Conservation (phyloP, 495 filamentous ascomycete genomes). For the Aspergillus leporis region DNA sequence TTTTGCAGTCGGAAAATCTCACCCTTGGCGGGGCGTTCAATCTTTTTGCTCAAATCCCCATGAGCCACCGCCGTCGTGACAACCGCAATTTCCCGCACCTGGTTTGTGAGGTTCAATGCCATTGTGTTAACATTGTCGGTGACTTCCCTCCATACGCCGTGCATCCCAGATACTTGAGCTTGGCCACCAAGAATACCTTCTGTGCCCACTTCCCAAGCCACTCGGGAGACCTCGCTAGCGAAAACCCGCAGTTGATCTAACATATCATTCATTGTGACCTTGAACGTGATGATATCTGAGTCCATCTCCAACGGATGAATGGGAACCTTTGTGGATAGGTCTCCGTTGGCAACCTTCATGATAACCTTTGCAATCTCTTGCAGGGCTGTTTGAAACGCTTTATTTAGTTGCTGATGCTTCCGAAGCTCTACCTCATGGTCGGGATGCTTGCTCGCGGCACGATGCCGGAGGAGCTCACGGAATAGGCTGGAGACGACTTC, state of each 20-base stretch:
- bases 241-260: constrained; percentile 98
- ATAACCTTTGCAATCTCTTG: constrained; percentile 97
- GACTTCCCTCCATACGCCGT: constrained; percentile 97
- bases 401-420: constrained; percentile 97
- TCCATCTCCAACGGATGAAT: constrained; percentile 98
- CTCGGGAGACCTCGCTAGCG: constrained; percentile 92
- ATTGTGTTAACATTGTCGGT: constrained; percentile 99
- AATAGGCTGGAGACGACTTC: constrained; percentile 69
- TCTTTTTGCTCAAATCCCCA: constrained; percentile 94
- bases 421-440: constrained; percentile 79
- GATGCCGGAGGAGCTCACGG: constrained; percentile 62
- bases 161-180: constrained; percentile 89
- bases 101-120: constrained; percentile 82
- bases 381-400: constrained; percentile 97
- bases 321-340: constrained; percentile 95
- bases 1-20: constrained; percentile 96
- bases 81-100: constrained; percentile 94
- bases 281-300: constrained; percentile 97
- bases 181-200: constrained; percentile 95
- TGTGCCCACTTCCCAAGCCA: constrained; percentile 97
- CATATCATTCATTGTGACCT: constrained; percentile 96
- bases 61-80: constrained; percentile 97
- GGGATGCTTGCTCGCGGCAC: constrained; percentile 58
- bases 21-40: constrained; percentile 90
- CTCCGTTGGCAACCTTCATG: constrained; percentile 91